Evolutionary conservation across 2,329 filamentous ascomycete species (phyloP).

Genomic region (Davidsoniella eucalypti): DNA sequence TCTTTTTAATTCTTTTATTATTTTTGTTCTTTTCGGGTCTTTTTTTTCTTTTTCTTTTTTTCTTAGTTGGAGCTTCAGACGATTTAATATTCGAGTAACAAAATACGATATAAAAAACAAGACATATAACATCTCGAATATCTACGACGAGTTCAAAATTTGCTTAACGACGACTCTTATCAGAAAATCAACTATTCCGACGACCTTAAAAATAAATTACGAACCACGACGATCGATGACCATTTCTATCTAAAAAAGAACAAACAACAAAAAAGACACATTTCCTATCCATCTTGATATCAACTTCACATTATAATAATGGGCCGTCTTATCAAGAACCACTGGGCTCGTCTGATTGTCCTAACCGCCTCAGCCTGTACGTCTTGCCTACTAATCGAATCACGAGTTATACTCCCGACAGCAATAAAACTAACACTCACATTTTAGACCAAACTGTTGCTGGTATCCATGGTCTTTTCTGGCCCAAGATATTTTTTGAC

Average conservation of each 20-base stretch:
- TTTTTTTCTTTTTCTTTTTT: not conserved
- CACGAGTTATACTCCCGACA: not conserved
- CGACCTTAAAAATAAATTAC: not conserved
- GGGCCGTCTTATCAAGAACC: constrained; percentile 98
- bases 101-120: not conserved
- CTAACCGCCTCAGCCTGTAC: constrained; percentile 66
- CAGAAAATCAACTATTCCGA: not conserved
- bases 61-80: not conserved
- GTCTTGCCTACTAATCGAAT: constrained; percentile 16
- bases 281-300: not conserved
- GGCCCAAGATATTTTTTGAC: constrained; percentile 98
- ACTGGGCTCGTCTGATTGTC: constrained; percentile 90
- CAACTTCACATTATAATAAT: constrained; percentile 30
- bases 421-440: not conserved
- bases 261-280: not conserved
- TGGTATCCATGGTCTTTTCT: constrained; percentile 79
- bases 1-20: constrained; percentile 1
- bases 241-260: not conserved
- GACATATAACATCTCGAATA: constrained; percentile 9
- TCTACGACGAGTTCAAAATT: constrained; percentile 9
- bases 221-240: not conserved
- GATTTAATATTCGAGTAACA: constrained; percentile 1
- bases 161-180: not conserved
- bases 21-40: not conserved
- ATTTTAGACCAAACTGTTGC: constrained; percentile 66